A percentile compares a stretch with the other conserved stretches of the same genome.
These are phyloP conservation scores for Pythium vanterpoolii DNA, from an alignment of 352 stramenopile species.

Conservation along the genomic window DNA sequence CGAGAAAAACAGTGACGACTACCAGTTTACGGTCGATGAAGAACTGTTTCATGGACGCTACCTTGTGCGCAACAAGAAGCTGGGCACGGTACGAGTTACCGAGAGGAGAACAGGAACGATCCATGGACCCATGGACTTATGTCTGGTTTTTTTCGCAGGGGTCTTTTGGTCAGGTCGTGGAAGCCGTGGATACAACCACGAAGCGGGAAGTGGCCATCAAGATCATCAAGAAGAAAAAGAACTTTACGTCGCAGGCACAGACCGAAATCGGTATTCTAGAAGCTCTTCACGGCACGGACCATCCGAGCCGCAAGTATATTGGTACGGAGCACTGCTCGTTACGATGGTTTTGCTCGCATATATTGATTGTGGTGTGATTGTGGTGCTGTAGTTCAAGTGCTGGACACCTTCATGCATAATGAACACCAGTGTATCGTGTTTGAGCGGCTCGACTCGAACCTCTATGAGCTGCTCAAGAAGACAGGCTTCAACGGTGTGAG, in stretches of 20 bases:
- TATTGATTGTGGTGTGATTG: neutral
- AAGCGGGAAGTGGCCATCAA: constrained; percentile 96
- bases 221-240: constrained; percentile 99
- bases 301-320: constrained; percentile 89
- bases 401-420: constrained; percentile 94
- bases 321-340: constrained; percentile 41
- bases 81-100: constrained; percentile 56
- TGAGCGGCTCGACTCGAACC: constrained; percentile 93
- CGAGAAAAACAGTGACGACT: constrained; percentile 35
- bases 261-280: constrained; percentile 97
- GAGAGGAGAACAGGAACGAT: neutral
- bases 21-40: constrained; percentile 55
- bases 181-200: constrained; percentile 72
- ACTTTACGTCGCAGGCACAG: constrained; percentile 96
- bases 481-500: constrained; percentile 91
- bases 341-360: neutral
- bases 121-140: neutral
- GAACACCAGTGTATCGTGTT: constrained; percentile 99
- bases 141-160: constrained; percentile 31
- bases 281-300: constrained; percentile 82
- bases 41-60: constrained; percentile 83
- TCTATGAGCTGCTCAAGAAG: constrained; percentile 96
- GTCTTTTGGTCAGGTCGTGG: constrained; percentile 82
- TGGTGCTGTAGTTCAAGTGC: constrained; percentile 76
- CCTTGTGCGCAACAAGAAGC: constrained; percentile 54